phyloP scores from a whole-genome alignment of 2,329 filamentous ascomycete genomes.

The Ceratocystis cubensis region DNA sequence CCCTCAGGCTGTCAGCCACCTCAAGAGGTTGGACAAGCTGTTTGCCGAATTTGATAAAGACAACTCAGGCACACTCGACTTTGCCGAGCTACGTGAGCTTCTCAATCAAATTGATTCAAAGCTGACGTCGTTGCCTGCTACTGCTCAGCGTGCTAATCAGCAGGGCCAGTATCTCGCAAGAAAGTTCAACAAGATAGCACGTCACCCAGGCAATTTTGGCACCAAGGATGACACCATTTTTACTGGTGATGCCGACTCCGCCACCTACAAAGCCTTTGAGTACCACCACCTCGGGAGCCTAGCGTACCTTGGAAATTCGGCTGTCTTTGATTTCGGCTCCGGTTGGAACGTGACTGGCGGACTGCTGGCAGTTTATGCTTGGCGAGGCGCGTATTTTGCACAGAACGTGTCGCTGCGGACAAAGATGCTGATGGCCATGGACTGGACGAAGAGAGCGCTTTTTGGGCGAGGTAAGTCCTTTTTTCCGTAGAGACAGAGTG shows the following conservation, averaged over 20 bases:
- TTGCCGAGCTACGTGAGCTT: slow-evolving; percentile 78
- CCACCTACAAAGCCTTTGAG: slow-evolving; percentile 86
- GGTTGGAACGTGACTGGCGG: slow-evolving; percentile 72
- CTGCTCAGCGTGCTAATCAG: slow-evolving; percentile 90
- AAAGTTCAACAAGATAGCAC: slow-evolving; percentile 86
- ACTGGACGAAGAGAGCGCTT: slow-evolving; percentile 91
- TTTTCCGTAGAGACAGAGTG: not conserved
- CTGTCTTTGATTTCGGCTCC: slow-evolving; percentile 71
- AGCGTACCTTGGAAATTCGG: slow-evolving; percentile 92
- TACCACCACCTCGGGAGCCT: slow-evolving; percentile 85
- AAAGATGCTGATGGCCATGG: slow-evolving; percentile 82
- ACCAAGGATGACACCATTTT: slow-evolving; percentile 57
- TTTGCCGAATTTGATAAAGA: slow-evolving; percentile 90
- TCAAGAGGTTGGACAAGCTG: slow-evolving; percentile 78
- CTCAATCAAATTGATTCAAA: slow-evolving; percentile 88
- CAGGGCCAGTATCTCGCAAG: slow-evolving; percentile 85
- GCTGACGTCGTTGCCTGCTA: slow-evolving; percentile 85
- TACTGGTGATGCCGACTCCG: slow-evolving; percentile 82
- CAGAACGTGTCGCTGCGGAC: slow-evolving; percentile 92
- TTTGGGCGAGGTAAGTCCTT: slow-evolving; percentile 76
- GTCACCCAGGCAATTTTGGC: slow-evolving; percentile 58
- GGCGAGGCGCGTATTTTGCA: slow-evolving; percentile 93
- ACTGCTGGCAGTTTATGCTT: slow-evolving; percentile 85
- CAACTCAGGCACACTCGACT: slow-evolving; percentile 84
- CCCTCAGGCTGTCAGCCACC: slow-evolving; percentile 76